Evolutionary conservation across 108 stramenopile genomes (phyloP).

Genomic region (Ochromonas danica): DNA sequence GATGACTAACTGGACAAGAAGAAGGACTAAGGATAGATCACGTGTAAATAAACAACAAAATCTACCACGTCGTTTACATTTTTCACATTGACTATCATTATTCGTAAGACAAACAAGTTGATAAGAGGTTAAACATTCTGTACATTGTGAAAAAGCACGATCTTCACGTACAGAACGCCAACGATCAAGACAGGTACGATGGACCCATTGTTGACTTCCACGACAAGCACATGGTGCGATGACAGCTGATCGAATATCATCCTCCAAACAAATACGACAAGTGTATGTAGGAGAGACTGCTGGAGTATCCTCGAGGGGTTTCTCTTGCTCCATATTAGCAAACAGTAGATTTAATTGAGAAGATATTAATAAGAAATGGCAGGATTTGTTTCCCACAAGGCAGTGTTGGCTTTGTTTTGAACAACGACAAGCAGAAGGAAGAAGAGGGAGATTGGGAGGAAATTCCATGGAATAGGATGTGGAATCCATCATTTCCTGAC

Average conservation of each 20-base stretch:
- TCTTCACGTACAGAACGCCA: conserved; percentile 27
- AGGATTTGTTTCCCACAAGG: too few species aligned
- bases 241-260: neutral
- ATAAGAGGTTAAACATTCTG: conserved; percentile 10
- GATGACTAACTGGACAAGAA: neutral
- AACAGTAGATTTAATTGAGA: too few species aligned
- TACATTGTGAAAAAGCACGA: conserved; percentile 22
- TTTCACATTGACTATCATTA: neutral
- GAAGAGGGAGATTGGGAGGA: too few species aligned
- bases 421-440: too few species aligned
- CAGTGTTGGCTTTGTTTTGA: too few species aligned
- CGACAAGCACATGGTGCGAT: conserved; percentile 24
- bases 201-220: conserved; percentile 28
- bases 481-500: too few species aligned
- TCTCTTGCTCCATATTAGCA: too few species aligned
- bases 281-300: too few species aligned
- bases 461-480: too few species aligned
- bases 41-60: conserved; percentile 5
- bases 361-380: too few species aligned
- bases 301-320: too few species aligned
- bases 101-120: neutral
- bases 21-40: neutral
- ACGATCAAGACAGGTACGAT: conserved; percentile 18
- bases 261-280: conserved; percentile 30
- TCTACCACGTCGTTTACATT: neutral